Conservation (phyloP, 805 yeast species). For the Lachancea quebecensis region DNA sequence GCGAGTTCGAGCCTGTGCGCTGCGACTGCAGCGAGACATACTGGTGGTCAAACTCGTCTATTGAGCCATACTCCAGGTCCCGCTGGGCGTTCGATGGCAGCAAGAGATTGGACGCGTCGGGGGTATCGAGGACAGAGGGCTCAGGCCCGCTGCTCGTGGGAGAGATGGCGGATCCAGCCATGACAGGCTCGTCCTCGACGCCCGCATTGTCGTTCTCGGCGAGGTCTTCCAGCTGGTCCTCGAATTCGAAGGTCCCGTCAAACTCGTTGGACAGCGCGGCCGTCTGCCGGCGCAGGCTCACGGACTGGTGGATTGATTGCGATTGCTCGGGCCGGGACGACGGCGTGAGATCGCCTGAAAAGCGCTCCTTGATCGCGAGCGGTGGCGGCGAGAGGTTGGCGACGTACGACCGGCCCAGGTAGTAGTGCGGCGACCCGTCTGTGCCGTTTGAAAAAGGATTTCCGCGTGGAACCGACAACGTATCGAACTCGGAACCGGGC, state of each 20-base stretch:
- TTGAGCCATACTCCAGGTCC: constrained; percentile 5
- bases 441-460: background rate
- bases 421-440: constrained; percentile 7
- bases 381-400: constrained; percentile 23
- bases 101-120: background rate
- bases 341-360: background rate
- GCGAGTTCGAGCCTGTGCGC: background rate
- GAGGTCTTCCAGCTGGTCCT: background rate
- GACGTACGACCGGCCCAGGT: constrained; percentile 28
- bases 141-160: constrained; percentile 1
- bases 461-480: background rate
- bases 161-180: background rate
- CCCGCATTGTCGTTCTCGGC: background rate
- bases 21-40: constrained; percentile 6
- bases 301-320: constrained; percentile 22
- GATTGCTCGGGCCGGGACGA: constrained; percentile 4
- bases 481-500: constrained; percentile 1
- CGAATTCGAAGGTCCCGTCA: constrained; percentile 10
- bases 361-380: background rate
- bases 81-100: background rate
- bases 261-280: constrained; percentile 29
- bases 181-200: background rate
- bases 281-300: constrained; percentile 28
- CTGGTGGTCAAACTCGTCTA: constrained; percentile 1
- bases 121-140: background rate